These are phyloP conservation scores for Mariannaea elegans DNA, from an alignment of 2,329 filamentous ascomycete genomes.

Conservation along the genomic window DNA sequence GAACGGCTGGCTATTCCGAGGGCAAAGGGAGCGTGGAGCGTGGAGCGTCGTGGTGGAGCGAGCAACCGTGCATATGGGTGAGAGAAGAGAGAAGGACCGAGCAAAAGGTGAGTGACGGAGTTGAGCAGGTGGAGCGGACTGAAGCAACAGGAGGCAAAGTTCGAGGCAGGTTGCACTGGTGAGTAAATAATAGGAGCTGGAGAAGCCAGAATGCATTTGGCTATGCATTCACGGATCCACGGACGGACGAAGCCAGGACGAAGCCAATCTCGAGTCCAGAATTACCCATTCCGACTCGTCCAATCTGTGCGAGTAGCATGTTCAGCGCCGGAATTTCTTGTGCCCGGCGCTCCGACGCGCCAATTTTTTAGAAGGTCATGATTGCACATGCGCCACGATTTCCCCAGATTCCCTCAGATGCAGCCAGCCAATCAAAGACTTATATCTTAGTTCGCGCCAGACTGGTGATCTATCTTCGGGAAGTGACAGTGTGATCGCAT, in stretches of 20 bases:
- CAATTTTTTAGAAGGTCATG: neutral
- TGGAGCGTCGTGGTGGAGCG: constrained; percentile 39
- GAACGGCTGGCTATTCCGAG: constrained; percentile 32
- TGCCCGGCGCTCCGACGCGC: constrained; percentile 18
- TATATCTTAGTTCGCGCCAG: neutral
- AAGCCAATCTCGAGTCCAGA: constrained; percentile 24
- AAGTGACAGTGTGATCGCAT: constrained; percentile 5
- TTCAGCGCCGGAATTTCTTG: constrained; percentile 26
- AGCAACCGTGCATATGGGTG: constrained; percentile 38
- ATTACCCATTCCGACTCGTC: constrained; percentile 16
- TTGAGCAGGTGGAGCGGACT: constrained; percentile 26
- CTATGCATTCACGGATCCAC: constrained; percentile 25
- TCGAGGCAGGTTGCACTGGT: neutral
- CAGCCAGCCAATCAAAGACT: constrained; percentile 9
- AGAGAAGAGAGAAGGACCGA: constrained; percentile 29
- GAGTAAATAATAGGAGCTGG: constrained; percentile 1
- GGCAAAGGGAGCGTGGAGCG: constrained; percentile 38
- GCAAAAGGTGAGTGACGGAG: constrained; percentile 15
- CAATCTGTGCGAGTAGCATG: constrained; percentile 24
- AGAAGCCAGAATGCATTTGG: constrained; percentile 23
- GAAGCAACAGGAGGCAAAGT: constrained; percentile 9
- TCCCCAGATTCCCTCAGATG: constrained; percentile 25
- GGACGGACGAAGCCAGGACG: constrained; percentile 17
- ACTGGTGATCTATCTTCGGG: neutral
- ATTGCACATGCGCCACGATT: constrained; percentile 24